Base-by-base conservation (phyloP, 1,284 basidiomycete genomes). In the Inonotus obliquus region DNA sequence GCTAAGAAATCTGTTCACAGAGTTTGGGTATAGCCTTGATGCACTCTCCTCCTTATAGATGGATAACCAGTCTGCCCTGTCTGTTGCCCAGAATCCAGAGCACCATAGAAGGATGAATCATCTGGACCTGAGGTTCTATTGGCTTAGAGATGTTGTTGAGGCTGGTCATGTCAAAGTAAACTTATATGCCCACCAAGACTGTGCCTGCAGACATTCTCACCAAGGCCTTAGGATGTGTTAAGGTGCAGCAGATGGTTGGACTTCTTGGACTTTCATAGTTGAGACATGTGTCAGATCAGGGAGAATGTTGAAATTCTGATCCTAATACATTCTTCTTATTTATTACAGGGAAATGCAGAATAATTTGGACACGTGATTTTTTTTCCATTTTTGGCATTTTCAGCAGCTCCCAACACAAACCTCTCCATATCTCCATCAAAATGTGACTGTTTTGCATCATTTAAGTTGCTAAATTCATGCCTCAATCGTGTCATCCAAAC, bases 21-120 rank as follows among this genome's bases (percentile, higher is more conserved):
- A 75, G 41, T 54, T 76, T 57, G 69, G 69, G 1, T 70, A 66
- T 54, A 13, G 59, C 0, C 45, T 61, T 1, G 23, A 44, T 13
- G 19, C 2, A 23, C 60, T 72, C 1, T 69, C 68, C 10, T 57
- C 58, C 11, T 67, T 74, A 1, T 60, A 59, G 44, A 66, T 66
- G 47, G 69, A 71, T 63, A 70, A 70, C 48, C 68, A 68, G 47
- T 68, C 67, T 45, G 67, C 70, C 11, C 64, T 71, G 23, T 47
- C 67, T 6, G 63, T 73, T 19, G 62, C 69, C 7, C 59, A 67
- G 25, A 69, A 74, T 52, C 68, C 68, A 0, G 62, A 68, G 37
- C 64, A 67, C 54, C 70, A 72, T 61, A 60, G 62, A 25, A 54
- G 66, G 0, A 67, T 68, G 17, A 71, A 71, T 56, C 72, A 74